Base-by-base conservation (phyloP, 305 asterid genomes). In the Coffea humblotiana region DNA sequence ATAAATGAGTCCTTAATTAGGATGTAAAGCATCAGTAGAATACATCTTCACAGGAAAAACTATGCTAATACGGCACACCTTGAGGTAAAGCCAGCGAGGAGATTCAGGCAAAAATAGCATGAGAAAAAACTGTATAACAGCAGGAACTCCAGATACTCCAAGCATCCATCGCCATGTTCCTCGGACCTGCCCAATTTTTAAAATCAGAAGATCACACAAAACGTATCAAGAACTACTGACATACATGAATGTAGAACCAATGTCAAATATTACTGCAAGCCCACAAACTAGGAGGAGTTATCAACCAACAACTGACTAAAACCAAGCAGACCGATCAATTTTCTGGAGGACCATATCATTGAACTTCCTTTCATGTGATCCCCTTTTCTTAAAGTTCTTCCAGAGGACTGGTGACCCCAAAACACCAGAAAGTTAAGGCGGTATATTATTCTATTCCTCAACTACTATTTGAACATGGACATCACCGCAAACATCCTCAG, bases 141-240 rank as follows among this genome's bases (percentile, higher is more conserved):
- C 97, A 25, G 98, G 98, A 86, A 92, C 84, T 23, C 84, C 98
- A 76, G 99, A 86, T 83, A 92, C 95, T 85, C 99, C 98, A 83
- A 95, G 98, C 98, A 95, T 95, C 99, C 99, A 95, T 72, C 98
- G 93, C 99, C 99, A 95, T 85, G 99, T 95, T 70, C 98, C 99
- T 4, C 95, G 97, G 81, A 95, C 91, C 97, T 95, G 86, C 68
- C 75, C 79, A 51, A 66, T 80, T 83, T 75, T 80, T 70, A 82
- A 82, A 32, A 77, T 47, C 47, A 48, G 15, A 70, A 60, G 32
- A 60, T 83, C 76, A 79, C 52, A 63, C 76, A 69, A 15, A 80
- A 40, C 71, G 52, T 27, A 81, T 68, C 25, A 1, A 40, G 1
- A 56, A 25, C 35, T 29, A 29, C 51, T 29, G 7, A 35, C 7